phyloP scores from a whole-genome alignment of 768 basidiomycete species.

The Nidularia pulvinata region DNA sequence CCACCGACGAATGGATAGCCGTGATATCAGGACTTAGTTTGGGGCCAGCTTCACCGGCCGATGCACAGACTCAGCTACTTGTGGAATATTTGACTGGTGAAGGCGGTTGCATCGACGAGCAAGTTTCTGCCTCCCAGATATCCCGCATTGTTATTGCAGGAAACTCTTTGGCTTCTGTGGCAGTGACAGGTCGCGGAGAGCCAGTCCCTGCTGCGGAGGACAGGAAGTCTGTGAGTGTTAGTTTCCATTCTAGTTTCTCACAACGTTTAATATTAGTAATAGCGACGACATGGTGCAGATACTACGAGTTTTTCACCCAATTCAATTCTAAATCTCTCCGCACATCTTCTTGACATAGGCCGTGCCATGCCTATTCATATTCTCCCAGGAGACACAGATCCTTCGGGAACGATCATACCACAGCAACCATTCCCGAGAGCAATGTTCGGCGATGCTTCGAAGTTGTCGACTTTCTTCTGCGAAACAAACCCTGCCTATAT shows the following conservation, averaged over 20 bases:
- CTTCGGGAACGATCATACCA: slow-evolving; percentile 86
- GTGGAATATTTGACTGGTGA: slow-evolving; percentile 90
- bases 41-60: slow-evolving; percentile 58
- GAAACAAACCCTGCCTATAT: slow-evolving; percentile 94
- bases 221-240: slow-evolving; percentile 53
- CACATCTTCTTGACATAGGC: slow-evolving; percentile 73
- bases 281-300: slow-evolving; percentile 74
- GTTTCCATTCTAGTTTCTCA: background rate
- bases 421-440: slow-evolving; percentile 93
- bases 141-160: slow-evolving; percentile 89
- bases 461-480: slow-evolving; percentile 63
- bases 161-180: slow-evolving; percentile 71
- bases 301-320: slow-evolving; percentile 68
- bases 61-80: slow-evolving; percentile 83
- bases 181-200: slow-evolving; percentile 25
- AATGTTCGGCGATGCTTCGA: slow-evolving; percentile 76
- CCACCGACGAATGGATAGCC: slow-evolving; percentile 77
- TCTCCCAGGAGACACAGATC: slow-evolving; percentile 87
- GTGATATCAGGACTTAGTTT: slow-evolving; percentile 85
- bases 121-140: slow-evolving; percentile 65
- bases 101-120: slow-evolving; percentile 67
- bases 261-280: slow-evolving; percentile 5
- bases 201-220: slow-evolving; percentile 32
- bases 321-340: slow-evolving; percentile 70
- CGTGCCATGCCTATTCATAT: slow-evolving; percentile 84